Conservation (phyloP, 1,139 yeast genomes). For the Lodderomyces oxycetoniae region DNA sequence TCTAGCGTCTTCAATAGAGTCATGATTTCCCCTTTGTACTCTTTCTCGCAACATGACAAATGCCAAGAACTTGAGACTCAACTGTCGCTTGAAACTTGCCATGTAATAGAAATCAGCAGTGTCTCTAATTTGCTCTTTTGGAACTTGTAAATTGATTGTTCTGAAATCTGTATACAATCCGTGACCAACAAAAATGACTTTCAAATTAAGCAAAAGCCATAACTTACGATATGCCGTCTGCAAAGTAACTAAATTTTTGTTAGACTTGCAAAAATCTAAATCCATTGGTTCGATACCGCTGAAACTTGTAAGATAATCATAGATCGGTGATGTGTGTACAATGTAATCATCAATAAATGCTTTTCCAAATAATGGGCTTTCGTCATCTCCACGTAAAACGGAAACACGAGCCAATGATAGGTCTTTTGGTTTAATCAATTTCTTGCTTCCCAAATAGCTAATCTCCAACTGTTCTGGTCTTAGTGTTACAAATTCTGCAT, state of each 20-base stretch:
- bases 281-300: constrained; percentile 95
- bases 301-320: constrained; percentile 82
- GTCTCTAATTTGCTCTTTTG: constrained; percentile 78
- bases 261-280: constrained; percentile 65
- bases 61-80: constrained; percentile 86
- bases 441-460: constrained; percentile 59
- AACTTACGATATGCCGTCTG: constrained; percentile 83
- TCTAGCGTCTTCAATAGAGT: constrained; percentile 92
- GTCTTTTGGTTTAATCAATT: constrained; percentile 68
- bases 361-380: constrained; percentile 35
- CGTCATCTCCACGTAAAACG: constrained; percentile 68
- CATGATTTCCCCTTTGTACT: constrained; percentile 92
- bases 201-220: constrained; percentile 83
- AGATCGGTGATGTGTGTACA: constrained; percentile 63
- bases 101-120: constrained; percentile 77
- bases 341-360: constrained; percentile 95
- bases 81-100: constrained; percentile 64
- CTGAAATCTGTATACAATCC: constrained; percentile 89
- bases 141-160: constrained; percentile 87
- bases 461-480: constrained; percentile 80
- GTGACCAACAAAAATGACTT: constrained; percentile 93
- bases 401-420: constrained; percentile 86
- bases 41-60: constrained; percentile 68
- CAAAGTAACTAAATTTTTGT: constrained; percentile 67
- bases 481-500: constrained; percentile 90